Evolutionary conservation across 768 basidiomycete genomes (phyloP).

Genomic region (Tephrocybe rancida): DNA sequence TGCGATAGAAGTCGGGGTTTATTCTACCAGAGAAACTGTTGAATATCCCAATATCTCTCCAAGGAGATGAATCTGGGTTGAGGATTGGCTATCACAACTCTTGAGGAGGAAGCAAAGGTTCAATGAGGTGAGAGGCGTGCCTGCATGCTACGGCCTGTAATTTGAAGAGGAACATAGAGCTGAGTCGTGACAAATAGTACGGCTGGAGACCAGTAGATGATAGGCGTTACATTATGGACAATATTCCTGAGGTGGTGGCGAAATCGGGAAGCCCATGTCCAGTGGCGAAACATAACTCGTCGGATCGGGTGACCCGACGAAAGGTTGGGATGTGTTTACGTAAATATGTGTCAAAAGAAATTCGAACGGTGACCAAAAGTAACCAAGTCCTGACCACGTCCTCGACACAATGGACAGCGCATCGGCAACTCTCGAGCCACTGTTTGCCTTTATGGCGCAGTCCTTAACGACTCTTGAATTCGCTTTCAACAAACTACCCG

Average conservation of each 20-base stretch:
- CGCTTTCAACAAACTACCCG: constrained; percentile 75
- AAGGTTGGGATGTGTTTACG: background rate
- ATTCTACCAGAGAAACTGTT: constrained; percentile 48
- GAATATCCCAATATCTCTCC: constrained; percentile 66
- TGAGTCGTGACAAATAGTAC: constrained; percentile 49
- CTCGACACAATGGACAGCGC: constrained; percentile 29
- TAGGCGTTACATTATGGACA: constrained; percentile 15
- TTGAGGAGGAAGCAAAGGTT: background rate
- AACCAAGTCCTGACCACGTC: background rate
- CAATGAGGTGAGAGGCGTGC: constrained; percentile 33
- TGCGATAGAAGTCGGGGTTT: constrained; percentile 32
- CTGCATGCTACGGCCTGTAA: constrained; percentile 77
- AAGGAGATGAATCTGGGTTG: constrained; percentile 68
- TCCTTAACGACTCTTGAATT: constrained; percentile 61
- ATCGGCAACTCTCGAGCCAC: constrained; percentile 40
- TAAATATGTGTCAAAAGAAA: background rate
- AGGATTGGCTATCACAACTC: constrained; percentile 57
- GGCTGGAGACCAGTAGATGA: constrained; percentile 63
- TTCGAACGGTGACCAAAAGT: no score
- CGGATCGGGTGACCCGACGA: no score
- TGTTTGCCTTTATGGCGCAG: constrained; percentile 69
- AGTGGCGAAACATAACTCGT: background rate
- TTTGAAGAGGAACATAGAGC: constrained; percentile 52
- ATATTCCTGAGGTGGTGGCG: background rate
- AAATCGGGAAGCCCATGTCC: constrained; percentile 10